Evolutionary conservation across 2,329 filamentous ascomycete genomes (phyloP).

Genomic region (Rhinocladiella similis): DNA sequence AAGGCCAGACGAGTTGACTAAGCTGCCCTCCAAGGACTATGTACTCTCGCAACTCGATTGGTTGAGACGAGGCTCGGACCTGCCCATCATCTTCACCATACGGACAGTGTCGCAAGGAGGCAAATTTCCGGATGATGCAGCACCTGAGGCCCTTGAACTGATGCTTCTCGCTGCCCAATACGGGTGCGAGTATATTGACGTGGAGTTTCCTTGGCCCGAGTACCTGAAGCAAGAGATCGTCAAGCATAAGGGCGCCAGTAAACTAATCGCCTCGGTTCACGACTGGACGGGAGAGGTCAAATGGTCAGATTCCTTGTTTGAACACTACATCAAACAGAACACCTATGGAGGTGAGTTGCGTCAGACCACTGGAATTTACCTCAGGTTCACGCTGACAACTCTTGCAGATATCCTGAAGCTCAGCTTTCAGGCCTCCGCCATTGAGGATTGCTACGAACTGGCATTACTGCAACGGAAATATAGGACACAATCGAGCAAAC

Average conservation of each 20-base stretch:
- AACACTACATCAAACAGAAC: conserved; percentile 70
- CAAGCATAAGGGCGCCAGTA: conserved; percentile 72
- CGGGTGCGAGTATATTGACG: conserved; percentile 88
- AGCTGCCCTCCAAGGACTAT: conserved; percentile 76
- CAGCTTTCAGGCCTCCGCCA: conserved; percentile 78
- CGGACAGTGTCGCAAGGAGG: conserved; percentile 81
- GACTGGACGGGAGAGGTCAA: conserved; percentile 83
- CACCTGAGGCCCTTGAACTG: conserved; percentile 72
- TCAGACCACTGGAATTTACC: background rate
- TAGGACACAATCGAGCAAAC: conserved; percentile 66
- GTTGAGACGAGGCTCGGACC: conserved; percentile 76
- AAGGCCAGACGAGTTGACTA: conserved; percentile 67
- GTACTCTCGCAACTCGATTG: conserved; percentile 86
- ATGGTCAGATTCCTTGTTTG: conserved; percentile 74
- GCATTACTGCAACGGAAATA: conserved; percentile 84
- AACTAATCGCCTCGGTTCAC: conserved; percentile 89
- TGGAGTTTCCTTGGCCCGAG: conserved; percentile 84
- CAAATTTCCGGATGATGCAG: conserved; percentile 79
- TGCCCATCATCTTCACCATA: conserved; percentile 89
- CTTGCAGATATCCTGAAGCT: conserved; percentile 89
- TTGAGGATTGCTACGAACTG: conserved; percentile 85
- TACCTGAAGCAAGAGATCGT: conserved; percentile 68
- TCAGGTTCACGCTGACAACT: conserved; percentile 35
- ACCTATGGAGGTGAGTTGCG: conserved; percentile 34
- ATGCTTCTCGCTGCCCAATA: conserved; percentile 82